Percentiles rank a stretch among this genome's conserved stretches.
Conservation (phyloP, 2,329 filamentous ascomycete species). For the Pseudogymnoascus sp. region DNA sequence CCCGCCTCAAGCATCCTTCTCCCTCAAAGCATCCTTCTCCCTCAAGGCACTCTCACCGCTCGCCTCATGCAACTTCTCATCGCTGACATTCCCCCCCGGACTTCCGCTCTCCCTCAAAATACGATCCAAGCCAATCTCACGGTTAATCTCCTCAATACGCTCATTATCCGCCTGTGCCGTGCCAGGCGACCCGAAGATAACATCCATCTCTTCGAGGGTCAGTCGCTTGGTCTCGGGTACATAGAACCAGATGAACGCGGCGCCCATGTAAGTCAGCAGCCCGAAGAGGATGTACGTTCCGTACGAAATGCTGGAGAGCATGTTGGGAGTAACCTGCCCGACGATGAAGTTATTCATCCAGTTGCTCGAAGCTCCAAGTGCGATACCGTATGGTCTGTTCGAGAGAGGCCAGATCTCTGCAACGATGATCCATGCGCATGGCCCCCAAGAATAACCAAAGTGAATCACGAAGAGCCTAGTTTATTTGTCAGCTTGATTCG, state of each 20-base stretch:
- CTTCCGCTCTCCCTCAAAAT: constrained; percentile 1
- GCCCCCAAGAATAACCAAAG: constrained; percentile 70
- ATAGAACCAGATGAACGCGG: constrained; percentile 41
- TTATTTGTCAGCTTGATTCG: neutral
- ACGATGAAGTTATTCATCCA: constrained; percentile 58
- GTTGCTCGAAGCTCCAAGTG: constrained; percentile 57
- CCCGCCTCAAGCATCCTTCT: neutral
- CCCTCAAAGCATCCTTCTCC: neutral
- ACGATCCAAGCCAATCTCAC: constrained; percentile 52
- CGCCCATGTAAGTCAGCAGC: constrained; percentile 49
- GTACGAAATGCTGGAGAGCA: constrained; percentile 55
- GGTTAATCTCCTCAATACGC: constrained; percentile 65
- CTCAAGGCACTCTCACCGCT: neutral
- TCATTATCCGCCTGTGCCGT: constrained; percentile 11
- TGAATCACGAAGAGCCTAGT: neutral
- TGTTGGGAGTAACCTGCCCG: constrained; percentile 60
- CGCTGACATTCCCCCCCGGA: neutral
- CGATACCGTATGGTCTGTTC: constrained; percentile 61
- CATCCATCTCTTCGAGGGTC: constrained; percentile 50
- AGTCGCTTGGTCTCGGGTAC: constrained; percentile 46
- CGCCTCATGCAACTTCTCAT: neutral
- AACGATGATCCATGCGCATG: constrained; percentile 65
- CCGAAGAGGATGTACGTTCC: constrained; percentile 68
- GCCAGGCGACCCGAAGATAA: constrained; percentile 41
- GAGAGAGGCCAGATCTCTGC: constrained; percentile 67